Conservation (phyloP, 257 asterid species). For the Plantago ovata region DNA sequence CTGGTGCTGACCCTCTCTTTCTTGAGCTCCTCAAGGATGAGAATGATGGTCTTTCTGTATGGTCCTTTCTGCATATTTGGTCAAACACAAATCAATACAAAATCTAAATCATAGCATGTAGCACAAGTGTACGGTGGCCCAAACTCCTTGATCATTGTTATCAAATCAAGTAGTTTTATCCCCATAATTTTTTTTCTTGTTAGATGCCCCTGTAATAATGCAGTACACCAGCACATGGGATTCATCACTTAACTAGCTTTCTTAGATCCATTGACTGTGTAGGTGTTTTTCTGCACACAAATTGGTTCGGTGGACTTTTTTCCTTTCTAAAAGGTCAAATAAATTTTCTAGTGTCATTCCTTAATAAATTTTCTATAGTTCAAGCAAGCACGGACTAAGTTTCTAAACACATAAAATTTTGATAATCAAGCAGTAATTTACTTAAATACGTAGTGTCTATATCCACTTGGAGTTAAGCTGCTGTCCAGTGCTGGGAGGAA, state of each 20-base stretch:
- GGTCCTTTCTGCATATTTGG: conserved; percentile 37
- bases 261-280: too few relatives aligned
- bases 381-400: neutral
- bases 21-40: conserved; percentile 98
- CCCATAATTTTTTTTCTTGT: too few relatives aligned
- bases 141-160: too few relatives aligned
- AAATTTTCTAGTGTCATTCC: neutral
- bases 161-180: too few relatives aligned
- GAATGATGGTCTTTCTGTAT: conserved; percentile 93
- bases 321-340: neutral
- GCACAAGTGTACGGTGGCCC: too few relatives aligned
- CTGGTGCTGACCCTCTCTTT: conserved; percentile 74
- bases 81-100: conserved; percentile 19
- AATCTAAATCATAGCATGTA: conserved; percentile 4
- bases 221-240: too few relatives aligned
- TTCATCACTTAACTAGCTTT: too few relatives aligned
- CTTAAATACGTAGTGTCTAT: neutral
- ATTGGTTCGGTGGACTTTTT: too few relatives aligned
- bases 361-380: neutral
- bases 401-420: neutral
- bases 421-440: neutral
- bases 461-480: neutral
- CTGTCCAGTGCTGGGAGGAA: neutral
- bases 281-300: too few relatives aligned
- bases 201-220: too few relatives aligned